A percentile compares a stretch with the other conserved stretches of the same genome.
Conservation (phyloP, 2,329 filamentous ascomycete genomes). For the Fusarium pseudograminearum region DNA sequence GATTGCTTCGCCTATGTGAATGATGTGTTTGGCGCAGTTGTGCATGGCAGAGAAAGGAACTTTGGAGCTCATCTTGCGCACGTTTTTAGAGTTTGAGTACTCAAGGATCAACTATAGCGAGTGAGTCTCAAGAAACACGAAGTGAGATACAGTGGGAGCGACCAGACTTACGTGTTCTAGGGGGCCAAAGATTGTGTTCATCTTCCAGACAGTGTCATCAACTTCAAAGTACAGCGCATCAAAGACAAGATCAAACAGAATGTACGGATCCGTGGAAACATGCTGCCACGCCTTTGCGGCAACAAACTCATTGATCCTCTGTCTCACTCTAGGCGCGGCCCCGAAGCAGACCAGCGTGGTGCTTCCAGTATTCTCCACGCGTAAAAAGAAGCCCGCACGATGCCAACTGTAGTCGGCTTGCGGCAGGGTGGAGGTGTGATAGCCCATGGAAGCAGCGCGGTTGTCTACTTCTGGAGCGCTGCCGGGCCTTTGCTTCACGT, state of each 20-base stretch:
- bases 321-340: constrained; percentile 36
- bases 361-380: constrained; percentile 33
- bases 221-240: constrained; percentile 48
- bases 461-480: constrained; percentile 45
- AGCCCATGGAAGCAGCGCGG: constrained; percentile 42
- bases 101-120: constrained; percentile 44
- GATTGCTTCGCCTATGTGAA: constrained; percentile 48
- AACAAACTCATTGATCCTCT: constrained; percentile 44
- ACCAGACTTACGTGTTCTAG: constrained; percentile 46
- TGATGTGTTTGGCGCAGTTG: constrained; percentile 50
- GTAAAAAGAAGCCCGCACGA: constrained; percentile 47
- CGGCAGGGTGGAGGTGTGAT: constrained; percentile 42
- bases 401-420: constrained; percentile 49
- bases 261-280: constrained; percentile 43
- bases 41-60: constrained; percentile 48
- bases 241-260: constrained; percentile 48
- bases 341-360: constrained; percentile 47
- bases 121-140: background rate
- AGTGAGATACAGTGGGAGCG: background rate
- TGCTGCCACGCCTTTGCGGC: constrained; percentile 44
- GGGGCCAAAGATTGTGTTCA: constrained; percentile 48
- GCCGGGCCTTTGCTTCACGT: constrained; percentile 35
- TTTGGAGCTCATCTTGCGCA: constrained; percentile 45
- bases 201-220: constrained; percentile 49
- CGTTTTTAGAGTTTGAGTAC: constrained; percentile 42